Evolutionary conservation across 2,329 filamentous ascomycete species (phyloP).

Genomic region (Fusarium subtropicale): DNA sequence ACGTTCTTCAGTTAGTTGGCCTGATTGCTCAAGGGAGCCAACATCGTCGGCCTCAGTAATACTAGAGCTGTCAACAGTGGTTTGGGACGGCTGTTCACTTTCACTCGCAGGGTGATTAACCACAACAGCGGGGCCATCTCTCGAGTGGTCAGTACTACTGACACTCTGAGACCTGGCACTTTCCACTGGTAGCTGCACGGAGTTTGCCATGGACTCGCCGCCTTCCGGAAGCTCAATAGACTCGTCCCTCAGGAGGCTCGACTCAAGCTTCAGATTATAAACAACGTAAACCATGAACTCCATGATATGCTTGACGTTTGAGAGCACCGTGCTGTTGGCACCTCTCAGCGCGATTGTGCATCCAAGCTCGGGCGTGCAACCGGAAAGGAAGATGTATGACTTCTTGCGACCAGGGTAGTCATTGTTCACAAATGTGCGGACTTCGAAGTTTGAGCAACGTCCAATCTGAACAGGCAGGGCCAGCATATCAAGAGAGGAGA

Average conservation of each 20-base stretch:
- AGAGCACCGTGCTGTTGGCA: constrained; percentile 75
- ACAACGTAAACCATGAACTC: constrained; percentile 99
- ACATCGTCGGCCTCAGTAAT: constrained; percentile 47
- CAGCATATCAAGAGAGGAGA: constrained; percentile 95
- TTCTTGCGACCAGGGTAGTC: constrained; percentile 81
- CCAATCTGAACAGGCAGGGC: constrained; percentile 79
- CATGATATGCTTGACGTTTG: constrained; percentile 89
- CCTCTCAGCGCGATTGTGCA: constrained; percentile 95
- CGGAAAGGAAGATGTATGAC: constrained; percentile 95
- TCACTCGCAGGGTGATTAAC: constrained; percentile 54
- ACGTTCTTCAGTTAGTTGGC: constrained; percentile 43
- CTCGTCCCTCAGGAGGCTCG: constrained; percentile 91
- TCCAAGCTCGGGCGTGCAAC: constrained; percentile 87
- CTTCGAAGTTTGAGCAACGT: constrained; percentile 86
- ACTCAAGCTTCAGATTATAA: constrained; percentile 96
- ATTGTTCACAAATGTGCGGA: constrained; percentile 92
- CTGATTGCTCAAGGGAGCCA: constrained; percentile 44
- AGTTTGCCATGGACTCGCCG: constrained; percentile 56
- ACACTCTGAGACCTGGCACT: constrained; percentile 53
- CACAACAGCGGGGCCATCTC: constrained; percentile 49
- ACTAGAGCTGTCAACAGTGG: constrained; percentile 48
- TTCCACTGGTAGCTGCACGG: constrained; percentile 56
- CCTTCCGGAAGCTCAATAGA: constrained; percentile 83
- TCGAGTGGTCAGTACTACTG: constrained; percentile 47
- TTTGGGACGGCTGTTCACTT: constrained; percentile 53